Evolutionary conservation across 140 eudicot genomes (phyloP).

Genomic region (Senecio squalidus): DNA sequence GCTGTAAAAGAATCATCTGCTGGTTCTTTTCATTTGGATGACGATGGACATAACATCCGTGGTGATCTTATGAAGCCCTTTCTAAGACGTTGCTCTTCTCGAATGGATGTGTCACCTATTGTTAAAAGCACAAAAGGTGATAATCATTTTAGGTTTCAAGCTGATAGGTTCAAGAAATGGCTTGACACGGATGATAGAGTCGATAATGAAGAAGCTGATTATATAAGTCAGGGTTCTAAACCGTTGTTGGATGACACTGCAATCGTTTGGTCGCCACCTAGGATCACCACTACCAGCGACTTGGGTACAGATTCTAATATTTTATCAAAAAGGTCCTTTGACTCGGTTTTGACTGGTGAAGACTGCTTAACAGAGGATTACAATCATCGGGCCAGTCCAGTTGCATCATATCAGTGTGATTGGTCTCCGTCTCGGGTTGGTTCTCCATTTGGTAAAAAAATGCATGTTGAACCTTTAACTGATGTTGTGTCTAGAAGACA

Average conservation of each 20-base stretch:
- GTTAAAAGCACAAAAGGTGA: constrained; percentile 24
- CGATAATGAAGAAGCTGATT: constrained; percentile 23
- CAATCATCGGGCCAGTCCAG: constrained; percentile 25
- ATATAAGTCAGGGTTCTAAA: constrained; percentile 18
- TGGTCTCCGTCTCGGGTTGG: constrained; percentile 2
- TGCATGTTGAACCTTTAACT: constrained; percentile 11
- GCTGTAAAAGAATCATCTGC: constrained; percentile 16
- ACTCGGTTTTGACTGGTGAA: constrained; percentile 11
- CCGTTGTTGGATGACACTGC: constrained; percentile 22
- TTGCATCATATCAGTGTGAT: constrained; percentile 22
- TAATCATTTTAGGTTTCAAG: constrained; percentile 20
- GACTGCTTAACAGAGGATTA: constrained; percentile 23
- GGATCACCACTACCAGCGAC: constrained; percentile 16
- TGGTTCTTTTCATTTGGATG: constrained; percentile 22
- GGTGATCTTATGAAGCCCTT: constrained; percentile 28
- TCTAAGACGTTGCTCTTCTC: constrained; percentile 47
- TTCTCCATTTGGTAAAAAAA: constrained; percentile 8
- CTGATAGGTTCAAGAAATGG: constrained; percentile 33
- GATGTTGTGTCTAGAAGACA: constrained; percentile 19
- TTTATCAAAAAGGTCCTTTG: constrained; percentile 16
- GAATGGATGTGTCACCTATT: constrained; percentile 26
- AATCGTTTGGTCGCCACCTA: constrained; percentile 30
- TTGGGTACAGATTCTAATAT: constrained; percentile 13
- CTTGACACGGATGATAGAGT: constrained; percentile 20
- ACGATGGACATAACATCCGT: constrained; percentile 17